These are phyloP conservation scores for Stachybotrys chartarum DNA, from an alignment of 2,329 filamentous ascomycete species.

Conservation along the genomic window DNA sequence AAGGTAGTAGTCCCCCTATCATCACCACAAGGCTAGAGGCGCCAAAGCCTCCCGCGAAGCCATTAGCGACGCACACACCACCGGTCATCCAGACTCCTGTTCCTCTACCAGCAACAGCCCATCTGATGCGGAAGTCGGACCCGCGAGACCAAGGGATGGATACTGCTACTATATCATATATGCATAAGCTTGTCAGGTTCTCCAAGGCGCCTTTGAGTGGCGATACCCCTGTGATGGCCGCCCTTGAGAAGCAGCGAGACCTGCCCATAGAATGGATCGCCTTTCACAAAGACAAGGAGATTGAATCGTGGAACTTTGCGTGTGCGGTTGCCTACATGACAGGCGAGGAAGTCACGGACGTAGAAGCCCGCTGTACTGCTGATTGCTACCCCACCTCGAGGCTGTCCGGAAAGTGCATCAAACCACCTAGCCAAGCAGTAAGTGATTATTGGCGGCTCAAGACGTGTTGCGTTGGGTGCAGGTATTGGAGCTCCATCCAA, in stretches of 20 bases:
- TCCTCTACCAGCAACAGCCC: background rate
- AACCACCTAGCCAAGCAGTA: slow-evolving; percentile 9
- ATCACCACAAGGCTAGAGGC: background rate
- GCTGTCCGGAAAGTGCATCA: slow-evolving; percentile 19
- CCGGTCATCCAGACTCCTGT: background rate
- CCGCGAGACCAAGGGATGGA: background rate
- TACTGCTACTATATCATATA: background rate
- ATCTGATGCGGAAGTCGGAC: background rate
- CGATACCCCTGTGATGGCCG: slow-evolving; percentile 15
- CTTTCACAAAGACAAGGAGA: slow-evolving; percentile 8
- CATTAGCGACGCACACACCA: background rate
- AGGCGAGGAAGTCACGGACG: slow-evolving; percentile 16
- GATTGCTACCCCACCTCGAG: slow-evolving; percentile 5
- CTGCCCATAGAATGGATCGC: slow-evolving; percentile 19
- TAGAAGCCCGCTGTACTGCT: slow-evolving; percentile 7
- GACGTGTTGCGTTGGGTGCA: slow-evolving; percentile 22
- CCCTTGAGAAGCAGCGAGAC: slow-evolving; percentile 12
- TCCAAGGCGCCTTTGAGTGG: slow-evolving; percentile 4
- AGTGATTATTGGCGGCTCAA: slow-evolving; percentile 9
- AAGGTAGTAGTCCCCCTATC: background rate
- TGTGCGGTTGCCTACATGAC: slow-evolving; percentile 23
- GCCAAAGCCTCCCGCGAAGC: background rate
- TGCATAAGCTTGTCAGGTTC: background rate
- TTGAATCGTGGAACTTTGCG: slow-evolving; percentile 17
- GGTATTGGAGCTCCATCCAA: slow-evolving; percentile 17